A percentile compares a stretch with the other conserved stretches of the same genome.
Evolutionary conservation across 2,329 filamentous ascomycete genomes (phyloP).

Genomic region (Alternaria gaisen): DNA sequence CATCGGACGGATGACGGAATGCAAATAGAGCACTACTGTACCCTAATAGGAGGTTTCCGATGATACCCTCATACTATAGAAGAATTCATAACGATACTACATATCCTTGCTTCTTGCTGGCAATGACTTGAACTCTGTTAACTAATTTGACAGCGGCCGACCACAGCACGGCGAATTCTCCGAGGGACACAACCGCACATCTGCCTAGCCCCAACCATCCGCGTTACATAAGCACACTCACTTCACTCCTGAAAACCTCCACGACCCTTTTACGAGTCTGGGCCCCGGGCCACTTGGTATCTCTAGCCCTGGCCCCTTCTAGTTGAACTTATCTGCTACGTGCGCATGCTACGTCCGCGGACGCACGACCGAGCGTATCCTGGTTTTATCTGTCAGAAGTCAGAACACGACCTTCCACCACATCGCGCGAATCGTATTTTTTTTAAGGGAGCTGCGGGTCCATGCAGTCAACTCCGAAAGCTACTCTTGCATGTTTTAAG

Average conservation of each 20-base stretch:
- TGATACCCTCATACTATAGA: conserved; percentile 19
- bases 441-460: neutral
- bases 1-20: conserved; percentile 2
- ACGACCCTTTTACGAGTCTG: neutral
- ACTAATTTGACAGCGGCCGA: neutral
- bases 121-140: neutral
- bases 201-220: neutral
- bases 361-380: neutral
- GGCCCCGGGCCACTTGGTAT: neutral
- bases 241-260: neutral
- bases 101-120: neutral
- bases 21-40: conserved; percentile 14
- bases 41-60: conserved; percentile 16
- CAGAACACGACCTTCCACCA: neutral
- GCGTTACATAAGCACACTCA: neutral
- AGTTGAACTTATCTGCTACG: neutral
- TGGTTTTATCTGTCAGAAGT: neutral
- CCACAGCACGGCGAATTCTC: neutral
- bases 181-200: neutral
- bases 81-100: conserved; percentile 17
- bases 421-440: neutral
- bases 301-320: neutral
- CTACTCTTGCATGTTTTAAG: neutral
- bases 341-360: neutral
- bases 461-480: conserved; percentile 1